Evolutionary conservation across 169 alveolate genomes (phyloP).

Genomic region (Plasmodium relictum): DNA sequence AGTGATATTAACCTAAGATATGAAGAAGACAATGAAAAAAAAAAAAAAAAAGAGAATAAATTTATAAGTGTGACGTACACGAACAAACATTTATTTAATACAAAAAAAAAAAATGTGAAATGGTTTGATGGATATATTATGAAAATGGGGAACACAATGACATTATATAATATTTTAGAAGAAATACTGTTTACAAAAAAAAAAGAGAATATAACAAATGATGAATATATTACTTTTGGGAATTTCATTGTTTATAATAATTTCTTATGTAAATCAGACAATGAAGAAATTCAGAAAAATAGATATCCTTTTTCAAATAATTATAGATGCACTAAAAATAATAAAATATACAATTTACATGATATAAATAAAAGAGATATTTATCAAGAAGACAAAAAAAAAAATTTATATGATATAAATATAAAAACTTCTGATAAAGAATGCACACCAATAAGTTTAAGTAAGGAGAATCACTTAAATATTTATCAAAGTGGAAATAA

Average conservation of each 20-base stretch:
- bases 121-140: conserved; percentile 61
- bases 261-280: neutral
- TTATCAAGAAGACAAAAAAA: neutral
- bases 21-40: neutral
- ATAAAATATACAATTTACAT: neutral
- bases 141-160: conserved; percentile 2
- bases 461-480: neutral
- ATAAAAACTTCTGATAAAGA: neutral
- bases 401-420: conserved; percentile 1
- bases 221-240: conserved; percentile 53
- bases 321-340: neutral
- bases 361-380: neutral
- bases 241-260: conserved; percentile 41
- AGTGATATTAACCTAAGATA: neutral
- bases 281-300: neutral
- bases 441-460: neutral
- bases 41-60: neutral
- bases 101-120: conserved; percentile 34
- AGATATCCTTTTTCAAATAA: neutral
- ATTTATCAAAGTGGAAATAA: too few species aligned
- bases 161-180: conserved; percentile 19
- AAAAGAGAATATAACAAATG: conserved; percentile 1
- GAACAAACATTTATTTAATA: conserved; percentile 11
- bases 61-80: conserved; percentile 28
- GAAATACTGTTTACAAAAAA: conserved; percentile 15